A percentile compares a stretch with the other conserved stretches of the same genome.
Conservation (phyloP, 1,139 yeast species). For the Scheffersomyces quercinus region DNA sequence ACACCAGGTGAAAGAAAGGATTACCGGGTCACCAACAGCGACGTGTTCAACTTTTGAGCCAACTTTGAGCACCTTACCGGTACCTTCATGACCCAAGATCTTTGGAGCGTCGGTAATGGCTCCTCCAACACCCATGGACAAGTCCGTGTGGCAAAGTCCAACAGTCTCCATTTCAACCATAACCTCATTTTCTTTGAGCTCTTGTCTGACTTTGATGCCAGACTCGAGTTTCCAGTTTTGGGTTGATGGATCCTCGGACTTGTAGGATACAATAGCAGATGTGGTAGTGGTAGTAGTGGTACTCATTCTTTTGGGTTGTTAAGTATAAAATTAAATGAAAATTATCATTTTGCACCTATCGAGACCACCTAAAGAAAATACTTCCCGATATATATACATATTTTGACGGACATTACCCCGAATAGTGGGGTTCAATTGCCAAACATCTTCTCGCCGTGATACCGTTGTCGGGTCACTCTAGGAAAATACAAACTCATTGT, state of each 20-base stretch:
- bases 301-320: no score
- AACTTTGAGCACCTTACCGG: constrained; percentile 4
- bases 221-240: constrained; percentile 4
- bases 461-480: no score
- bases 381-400: no score
- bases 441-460: no score
- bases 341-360: no score
- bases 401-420: no score
- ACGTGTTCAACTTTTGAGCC: constrained; percentile 3
- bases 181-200: constrained; percentile 4
- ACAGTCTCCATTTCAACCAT: constrained; percentile 5
- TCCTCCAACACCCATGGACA: neutral
- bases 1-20: constrained; percentile 5
- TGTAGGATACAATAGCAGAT: constrained; percentile 5
- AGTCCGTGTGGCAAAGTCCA: constrained; percentile 6
- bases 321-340: no score
- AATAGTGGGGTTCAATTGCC: no score
- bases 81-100: constrained; percentile 6
- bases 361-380: no score
- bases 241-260: constrained; percentile 2
- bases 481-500: no score
- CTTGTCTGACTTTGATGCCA: constrained; percentile 4
- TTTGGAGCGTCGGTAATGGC: neutral
- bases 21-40: constrained; percentile 4
- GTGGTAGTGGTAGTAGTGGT: neutral